Evolutionary conservation across 2,329 filamentous ascomycete species (phyloP), one percentile per base, ranked within the genome.

Genomic region (Fusarium subtropicale): DNA sequence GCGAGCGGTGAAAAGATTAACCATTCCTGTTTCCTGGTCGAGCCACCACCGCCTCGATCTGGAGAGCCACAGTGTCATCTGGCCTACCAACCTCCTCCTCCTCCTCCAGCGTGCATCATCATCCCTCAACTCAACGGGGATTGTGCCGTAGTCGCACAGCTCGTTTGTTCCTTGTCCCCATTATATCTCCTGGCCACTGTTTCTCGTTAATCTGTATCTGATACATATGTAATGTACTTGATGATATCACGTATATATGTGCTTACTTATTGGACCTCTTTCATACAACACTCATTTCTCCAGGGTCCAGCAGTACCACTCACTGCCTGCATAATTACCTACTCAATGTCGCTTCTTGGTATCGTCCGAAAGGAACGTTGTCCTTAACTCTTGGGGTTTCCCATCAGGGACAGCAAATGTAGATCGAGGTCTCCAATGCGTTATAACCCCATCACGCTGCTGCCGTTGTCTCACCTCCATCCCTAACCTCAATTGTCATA

Each of bases 1-100:
- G 63, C 26, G 55, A 68, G 71, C 67, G 71, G 72, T 74, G 69
- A 71, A 74, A 74, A 72, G 42, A 70, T 74, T 66, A 20, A 47
- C 65, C 68, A 66, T 71, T 69, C 61, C 66, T 51, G 42, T 61
- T 61, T 47, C 22, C 56, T 47, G 36, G 56, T 47, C 59, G 45
- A 68, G 61, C 65, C 62, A 67, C 56, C 57, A 66, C 50, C 64
- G 55, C 60, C 60, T 71, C 62, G 59, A 73, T 71, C 55, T 58
- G 56, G 41, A 51, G 69, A 46, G 39, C 53, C 60, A 60, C 60
- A 45, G 36, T 41, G 44, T 54, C 41, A 60, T 58, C 62, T 26
- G 59, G 50, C 42, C 47, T 69, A 24, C 46, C 47, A 31, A 31
- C 47, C 56, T 58, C 34, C 42, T 50, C 18, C 42, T 50, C 18